Percentiles rank a stretch among this genome's conserved stretches.
Conservation (phyloP, 169 alveolate species). For the Eimeria falciformis region DNA sequence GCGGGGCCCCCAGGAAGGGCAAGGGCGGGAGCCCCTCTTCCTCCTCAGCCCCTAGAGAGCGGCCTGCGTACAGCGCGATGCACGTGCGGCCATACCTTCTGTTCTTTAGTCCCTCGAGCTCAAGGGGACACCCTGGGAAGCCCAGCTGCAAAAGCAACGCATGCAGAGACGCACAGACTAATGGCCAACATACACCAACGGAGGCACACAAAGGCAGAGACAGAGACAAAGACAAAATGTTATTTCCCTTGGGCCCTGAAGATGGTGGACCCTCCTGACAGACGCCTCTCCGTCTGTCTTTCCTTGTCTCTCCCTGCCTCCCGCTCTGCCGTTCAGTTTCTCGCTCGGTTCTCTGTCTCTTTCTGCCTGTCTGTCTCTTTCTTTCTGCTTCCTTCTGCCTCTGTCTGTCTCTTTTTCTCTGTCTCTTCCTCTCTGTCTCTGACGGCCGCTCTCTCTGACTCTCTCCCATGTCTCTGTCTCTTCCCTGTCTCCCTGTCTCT, state of each 20-base stretch:
- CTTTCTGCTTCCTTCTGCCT: background rate
- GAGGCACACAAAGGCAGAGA: background rate
- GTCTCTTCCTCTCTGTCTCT: background rate
- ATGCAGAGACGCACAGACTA: background rate
- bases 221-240: background rate
- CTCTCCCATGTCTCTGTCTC: too few species aligned
- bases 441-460: too few species aligned
- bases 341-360: too few species aligned
- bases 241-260: too few species aligned
- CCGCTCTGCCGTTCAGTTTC: too few species aligned
- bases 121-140: constrained; percentile 37
- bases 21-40: background rate
- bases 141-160: constrained; percentile 12
- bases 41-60: background rate
- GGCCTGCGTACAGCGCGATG: constrained; percentile 31
- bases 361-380: background rate
- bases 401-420: background rate
- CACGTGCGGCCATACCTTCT: constrained; percentile 74
- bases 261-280: too few species aligned
- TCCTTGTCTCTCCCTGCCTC: too few species aligned
- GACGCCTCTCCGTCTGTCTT: too few species aligned
- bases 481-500: too few species aligned
- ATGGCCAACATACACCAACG: background rate
- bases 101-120: constrained; percentile 56
- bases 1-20: background rate